Percentiles rank a stretch among this genome's conserved stretches.
Evolutionary conservation across 2,329 filamentous ascomycete genomes (phyloP).

Genomic region (Nemania abortiva): DNA sequence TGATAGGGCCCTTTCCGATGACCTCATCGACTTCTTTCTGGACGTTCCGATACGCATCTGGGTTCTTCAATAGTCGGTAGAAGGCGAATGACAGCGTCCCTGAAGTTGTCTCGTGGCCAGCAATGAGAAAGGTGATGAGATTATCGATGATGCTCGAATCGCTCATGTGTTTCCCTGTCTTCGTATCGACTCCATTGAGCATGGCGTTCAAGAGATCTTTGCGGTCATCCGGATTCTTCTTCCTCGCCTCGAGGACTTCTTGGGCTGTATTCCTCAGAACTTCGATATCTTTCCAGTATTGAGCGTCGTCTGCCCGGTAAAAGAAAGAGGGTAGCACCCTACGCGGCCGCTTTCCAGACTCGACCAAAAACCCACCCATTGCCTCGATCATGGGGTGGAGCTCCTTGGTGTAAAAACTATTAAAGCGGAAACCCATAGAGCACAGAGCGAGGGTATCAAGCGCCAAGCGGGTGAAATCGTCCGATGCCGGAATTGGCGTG

Average conservation of each 20-base stretch:
- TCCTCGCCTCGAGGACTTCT: slow-evolving; percentile 71
- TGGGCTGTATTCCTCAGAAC: slow-evolving; percentile 66
- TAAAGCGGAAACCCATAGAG: slow-evolving; percentile 79
- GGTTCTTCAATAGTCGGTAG: slow-evolving; percentile 74
- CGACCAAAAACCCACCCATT: slow-evolving; percentile 73
- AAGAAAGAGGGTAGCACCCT: slow-evolving; percentile 64
- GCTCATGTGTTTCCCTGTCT: slow-evolving; percentile 73
- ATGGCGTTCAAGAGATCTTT: slow-evolving; percentile 79
- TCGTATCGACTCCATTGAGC: slow-evolving; percentile 74
- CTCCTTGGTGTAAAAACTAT: slow-evolving; percentile 76
- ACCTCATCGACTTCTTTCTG: slow-evolving; percentile 77
- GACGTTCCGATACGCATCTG: slow-evolving; percentile 68
- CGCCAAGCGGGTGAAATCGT: slow-evolving; percentile 64
- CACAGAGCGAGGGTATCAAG: slow-evolving; percentile 79
- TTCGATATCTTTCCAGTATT: slow-evolving; percentile 67
- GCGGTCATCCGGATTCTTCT: slow-evolving; percentile 64
- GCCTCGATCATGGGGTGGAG: slow-evolving; percentile 77
- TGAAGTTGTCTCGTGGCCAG: slow-evolving; percentile 78
- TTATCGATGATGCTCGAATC: slow-evolving; percentile 75
- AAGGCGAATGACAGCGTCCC: slow-evolving; percentile 75
- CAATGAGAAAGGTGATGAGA: slow-evolving; percentile 78
- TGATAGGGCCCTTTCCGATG: slow-evolving; percentile 68
- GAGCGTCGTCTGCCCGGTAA: slow-evolving; percentile 61
- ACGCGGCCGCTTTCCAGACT: slow-evolving; percentile 64
- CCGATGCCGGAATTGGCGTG: slow-evolving; percentile 64